Evolutionary conservation across 2,329 filamentous ascomycete species (phyloP), one percentile per base, ranked within the genome.

Genomic region (Thielaviopsis punctulata): DNA sequence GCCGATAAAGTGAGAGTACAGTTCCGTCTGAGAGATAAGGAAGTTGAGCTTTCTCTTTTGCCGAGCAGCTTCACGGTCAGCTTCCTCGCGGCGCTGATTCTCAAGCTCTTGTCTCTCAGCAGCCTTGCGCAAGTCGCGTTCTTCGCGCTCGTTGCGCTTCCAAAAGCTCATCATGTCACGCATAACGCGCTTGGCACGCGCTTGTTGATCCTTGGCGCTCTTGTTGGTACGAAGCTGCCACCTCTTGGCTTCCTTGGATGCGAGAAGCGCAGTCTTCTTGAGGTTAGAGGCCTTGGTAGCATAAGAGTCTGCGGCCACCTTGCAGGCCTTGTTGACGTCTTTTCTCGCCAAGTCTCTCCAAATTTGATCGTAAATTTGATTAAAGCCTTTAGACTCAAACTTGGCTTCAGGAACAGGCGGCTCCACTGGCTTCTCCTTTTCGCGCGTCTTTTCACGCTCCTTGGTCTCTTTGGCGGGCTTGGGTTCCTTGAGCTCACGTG

Each of bases 1-100:
- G 65, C 92, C 90, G 61, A 98, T 95, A 67, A 98, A 98, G 73
- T 98, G 92, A 43, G 90, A 96, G 72, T 98, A 98, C 49, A 98
- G 76, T 65, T 98, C 92, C 1, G 92, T 98, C 69, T 98, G 92
- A 1, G 90, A 95, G 66, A 98, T 98, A 57, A 98, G 76, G 75
- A 98, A 98, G 69, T 98, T 96, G 65, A 98, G 85, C 72, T 98
- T 98, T 61, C 92, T 82, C 77, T 94, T 95, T 70, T 98, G 92
- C 58, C 92, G 80, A 60, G 94, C 94, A 15, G 92, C 88, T 76
- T 98, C 92, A 58, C 93, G 88, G 61, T 96, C 92, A 4, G 92
- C 92, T 71, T 98, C 92, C 55, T 90, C 89, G 68, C 90, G 93
- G 68, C 92, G 89, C 18, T 92, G 92, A 62, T 92, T 93, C 65